phyloP scores from a whole-genome alignment of 768 basidiomycete genomes.

The Xerocomellus dryophilus region DNA sequence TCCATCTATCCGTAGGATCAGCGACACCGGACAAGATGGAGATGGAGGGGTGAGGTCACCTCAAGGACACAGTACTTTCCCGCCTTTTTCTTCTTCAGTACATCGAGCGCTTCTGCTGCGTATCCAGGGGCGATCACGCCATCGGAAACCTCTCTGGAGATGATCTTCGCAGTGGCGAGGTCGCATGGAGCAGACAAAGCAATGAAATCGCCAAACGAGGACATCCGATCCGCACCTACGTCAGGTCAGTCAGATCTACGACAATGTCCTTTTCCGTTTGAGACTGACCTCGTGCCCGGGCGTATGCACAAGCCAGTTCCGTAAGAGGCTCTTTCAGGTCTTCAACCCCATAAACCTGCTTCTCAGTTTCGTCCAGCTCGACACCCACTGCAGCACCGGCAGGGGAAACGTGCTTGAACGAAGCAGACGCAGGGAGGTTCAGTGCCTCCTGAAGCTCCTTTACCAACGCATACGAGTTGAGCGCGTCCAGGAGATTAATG shows the following conservation, averaged over 20 bases:
- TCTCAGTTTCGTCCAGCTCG: slow-evolving; percentile 76
- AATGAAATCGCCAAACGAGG: slow-evolving; percentile 98
- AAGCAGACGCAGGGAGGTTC: slow-evolving; percentile 89
- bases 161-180: slow-evolving; percentile 90
- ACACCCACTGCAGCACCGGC: slow-evolving; percentile 95
- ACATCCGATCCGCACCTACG: slow-evolving; percentile 95
- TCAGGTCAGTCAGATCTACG: slow-evolving; percentile 6
- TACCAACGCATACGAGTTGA: slow-evolving; percentile 96
- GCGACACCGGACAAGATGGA: neutral
- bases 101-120: slow-evolving; percentile 79
- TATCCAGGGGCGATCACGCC: slow-evolving; percentile 98
- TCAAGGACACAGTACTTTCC: slow-evolving; percentile 98
- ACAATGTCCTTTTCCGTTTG: neutral
- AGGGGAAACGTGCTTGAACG: slow-evolving; percentile 99
- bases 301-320: slow-evolving; percentile 88
- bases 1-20: slow-evolving; percentile 65
- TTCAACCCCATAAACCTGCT: slow-evolving; percentile 94
- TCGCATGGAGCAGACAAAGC: slow-evolving; percentile 93
- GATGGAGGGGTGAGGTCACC: slow-evolving; percentile 41
- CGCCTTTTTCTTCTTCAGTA: slow-evolving; percentile 92
- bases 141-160: slow-evolving; percentile 98
- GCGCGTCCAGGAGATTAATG: slow-evolving; percentile 95
- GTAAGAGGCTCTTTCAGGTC: slow-evolving; percentile 90
- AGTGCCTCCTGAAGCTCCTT: slow-evolving; percentile 89
- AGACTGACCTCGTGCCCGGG: slow-evolving; percentile 81